Conservation (phyloP, 2,329 filamentous ascomycete genomes). For the Cryphonectria japonica region DNA sequence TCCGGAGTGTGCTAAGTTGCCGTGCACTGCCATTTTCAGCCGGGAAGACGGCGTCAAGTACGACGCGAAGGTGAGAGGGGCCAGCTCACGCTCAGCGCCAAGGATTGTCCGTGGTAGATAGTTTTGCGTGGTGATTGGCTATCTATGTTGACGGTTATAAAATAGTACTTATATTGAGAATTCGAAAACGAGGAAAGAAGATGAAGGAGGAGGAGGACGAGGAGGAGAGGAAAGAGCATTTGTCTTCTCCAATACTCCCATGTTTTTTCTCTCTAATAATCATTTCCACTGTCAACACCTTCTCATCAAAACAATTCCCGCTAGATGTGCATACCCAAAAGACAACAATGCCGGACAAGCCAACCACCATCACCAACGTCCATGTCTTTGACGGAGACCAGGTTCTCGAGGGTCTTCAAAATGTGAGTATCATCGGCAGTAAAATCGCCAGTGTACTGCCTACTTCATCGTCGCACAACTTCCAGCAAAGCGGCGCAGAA, state of each 20-base stretch:
- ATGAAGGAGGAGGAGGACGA: too few species aligned
- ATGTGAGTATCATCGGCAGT: background rate
- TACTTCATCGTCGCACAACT: background rate
- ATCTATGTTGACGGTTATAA: too few species aligned
- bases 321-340: background rate
- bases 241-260: too few species aligned
- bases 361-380: conserved; percentile 7
- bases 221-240: too few species aligned
- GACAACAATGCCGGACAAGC: background rate
- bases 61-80: background rate
- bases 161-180: too few species aligned
- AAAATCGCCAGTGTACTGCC: background rate
- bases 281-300: background rate
- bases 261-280: background rate
- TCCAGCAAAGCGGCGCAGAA: background rate
- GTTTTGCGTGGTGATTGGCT: background rate
- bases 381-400: conserved; percentile 5
- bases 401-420: background rate
- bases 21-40: background rate
- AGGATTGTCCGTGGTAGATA: background rate
- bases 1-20: background rate
- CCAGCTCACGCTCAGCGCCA: background rate
- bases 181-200: too few species aligned
- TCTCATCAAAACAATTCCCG: background rate
- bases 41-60: background rate